Evolutionary conservation across 768 basidiomycete species (phyloP), one percentile per base, ranked within the genome.

Genomic region (Psilocybe tampanensis): DNA sequence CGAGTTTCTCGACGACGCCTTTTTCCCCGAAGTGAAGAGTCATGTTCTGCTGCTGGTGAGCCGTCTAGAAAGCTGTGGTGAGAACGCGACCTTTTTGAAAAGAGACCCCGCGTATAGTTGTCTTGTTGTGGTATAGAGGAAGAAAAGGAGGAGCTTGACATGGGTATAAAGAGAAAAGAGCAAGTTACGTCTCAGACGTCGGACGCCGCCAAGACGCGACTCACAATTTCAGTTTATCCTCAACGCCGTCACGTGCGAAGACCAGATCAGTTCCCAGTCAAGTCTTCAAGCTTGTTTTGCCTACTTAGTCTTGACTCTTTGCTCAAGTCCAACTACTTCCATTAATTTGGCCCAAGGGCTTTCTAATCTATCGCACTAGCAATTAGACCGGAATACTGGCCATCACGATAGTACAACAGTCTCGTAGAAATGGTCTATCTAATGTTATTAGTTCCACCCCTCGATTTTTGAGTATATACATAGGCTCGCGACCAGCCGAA

Each of bases 11-110:
- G 69, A 21, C 84, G 81, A 29, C 78, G 76, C 52, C 82, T 73
- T 65, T 88, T 88, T 23, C 80, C 79, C 53, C 77, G 76, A 58
- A 80, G 72, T 79, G 81, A 83, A 23, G 71, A 64, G 59, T 85
- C 84, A 24, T 81, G 70, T 64, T 81, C 82, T n/a, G 45, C 32
- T 19, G 43, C 26, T 18, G 21, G 56, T 6, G 24, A 22, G 26
- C 15, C 17, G 4, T 24, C 18, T 18, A 1, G 19, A 21, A 22
- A 11, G 15, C 19, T 13, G 22, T 55, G 19, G 26, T 51, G 58
- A 50, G 44, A n/a, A 24, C 56, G 39, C 39, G 45, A 33, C 47
- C 52, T 51, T 21, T 55, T 51, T 19, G 43, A 24, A 33, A 44
- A 26, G 9, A 33, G 24, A 15, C 18, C 13, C n/a, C 43, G 26